Evolutionary conservation across 306 rosid species (phyloP), one percentile per base, ranked within the genome.

Genomic region (Dryas alaskensis): DNA sequence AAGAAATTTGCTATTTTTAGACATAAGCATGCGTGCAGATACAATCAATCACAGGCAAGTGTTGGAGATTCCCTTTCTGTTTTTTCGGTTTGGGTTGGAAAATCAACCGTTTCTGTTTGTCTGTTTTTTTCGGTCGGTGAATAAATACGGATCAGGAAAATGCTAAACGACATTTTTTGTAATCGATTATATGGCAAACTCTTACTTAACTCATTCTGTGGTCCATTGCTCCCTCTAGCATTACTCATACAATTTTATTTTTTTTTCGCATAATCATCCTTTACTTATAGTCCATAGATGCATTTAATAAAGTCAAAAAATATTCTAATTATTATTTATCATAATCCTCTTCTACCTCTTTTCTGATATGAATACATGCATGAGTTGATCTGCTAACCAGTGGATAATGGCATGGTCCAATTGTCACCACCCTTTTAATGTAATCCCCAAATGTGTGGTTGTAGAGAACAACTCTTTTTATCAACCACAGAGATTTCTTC

Each of bases 401-500:
- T 22, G 11, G 11, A 3, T 12, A 8, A 42, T 42, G 27, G 8
- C 27, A 40, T 25, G 45, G 45, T 60, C 48, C 67, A 39, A 40
- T 62, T 62, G 48, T 62, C 67, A 13, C 49, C 67, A 7, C 11
- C 3, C 42, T 25, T 40, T 44, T 19, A 46, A 46, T 22, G 42
- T 9, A 66, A 67, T 45, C 71, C 47, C 12, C 55, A 66, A 47
- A 69, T 59, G 44, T 6, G 16, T 40, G 19, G 48, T 40, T 53
- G 44, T 12, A 70, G 40, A 7, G 2, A 52, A 70, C 65, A 57
- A 61, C 74, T 19, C 10, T 12, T 57, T 22, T 46, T 19, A 46
- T 44, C 40, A 71, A 44, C 55, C 25, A 57, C 55, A 44, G 45
- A 62, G 51, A 73, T 62, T 17, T 62, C 61, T 69, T 69, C 48